phyloP scores from a whole-genome alignment of 2,329 filamentous ascomycete genomes.

The Bipolaris bicolor region DNA sequence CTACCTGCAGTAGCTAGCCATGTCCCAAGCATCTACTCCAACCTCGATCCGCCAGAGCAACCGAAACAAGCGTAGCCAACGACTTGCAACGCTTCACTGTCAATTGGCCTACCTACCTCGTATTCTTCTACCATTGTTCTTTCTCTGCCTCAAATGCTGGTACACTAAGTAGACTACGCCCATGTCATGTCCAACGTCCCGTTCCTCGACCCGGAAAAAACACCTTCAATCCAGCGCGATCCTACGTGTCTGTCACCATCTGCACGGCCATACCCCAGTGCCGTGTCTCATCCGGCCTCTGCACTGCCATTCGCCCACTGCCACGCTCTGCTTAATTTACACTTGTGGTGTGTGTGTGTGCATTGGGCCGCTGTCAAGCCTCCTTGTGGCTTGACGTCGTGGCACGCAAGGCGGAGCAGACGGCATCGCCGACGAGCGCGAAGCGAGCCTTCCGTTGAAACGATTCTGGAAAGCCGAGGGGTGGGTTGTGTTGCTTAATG shows the following conservation, averaged over 20 bases:
- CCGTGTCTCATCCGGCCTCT: slow-evolving; percentile 16
- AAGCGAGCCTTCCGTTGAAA: background rate
- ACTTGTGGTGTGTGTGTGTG: background rate
- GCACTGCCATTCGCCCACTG: slow-evolving; percentile 15
- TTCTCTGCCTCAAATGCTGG: no score
- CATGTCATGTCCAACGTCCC: background rate
- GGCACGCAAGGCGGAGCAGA: slow-evolving; percentile 5
- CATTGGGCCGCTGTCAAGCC: slow-evolving; percentile 12
- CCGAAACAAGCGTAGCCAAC: background rate
- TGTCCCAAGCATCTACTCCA: background rate
- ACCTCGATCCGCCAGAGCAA: background rate
- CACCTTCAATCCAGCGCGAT: slow-evolving; percentile 1
- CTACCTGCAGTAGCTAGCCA: background rate
- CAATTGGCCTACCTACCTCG: background rate
- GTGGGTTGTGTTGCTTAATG: background rate
- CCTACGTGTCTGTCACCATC: slow-evolving; percentile 18
- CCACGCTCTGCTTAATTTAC: slow-evolving; percentile 16
- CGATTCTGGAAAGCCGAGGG: background rate
- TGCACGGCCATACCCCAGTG: slow-evolving; percentile 17
- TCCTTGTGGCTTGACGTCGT: slow-evolving; percentile 17
- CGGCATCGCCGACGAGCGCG: slow-evolving; percentile 18
- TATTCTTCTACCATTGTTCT: background rate
- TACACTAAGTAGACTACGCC: background rate
- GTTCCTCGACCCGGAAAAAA: background rate
- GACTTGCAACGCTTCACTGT: background rate